phyloP scores from a whole-genome alignment of 305 asterid genomes.

The Fraxinus latifolia region DNA sequence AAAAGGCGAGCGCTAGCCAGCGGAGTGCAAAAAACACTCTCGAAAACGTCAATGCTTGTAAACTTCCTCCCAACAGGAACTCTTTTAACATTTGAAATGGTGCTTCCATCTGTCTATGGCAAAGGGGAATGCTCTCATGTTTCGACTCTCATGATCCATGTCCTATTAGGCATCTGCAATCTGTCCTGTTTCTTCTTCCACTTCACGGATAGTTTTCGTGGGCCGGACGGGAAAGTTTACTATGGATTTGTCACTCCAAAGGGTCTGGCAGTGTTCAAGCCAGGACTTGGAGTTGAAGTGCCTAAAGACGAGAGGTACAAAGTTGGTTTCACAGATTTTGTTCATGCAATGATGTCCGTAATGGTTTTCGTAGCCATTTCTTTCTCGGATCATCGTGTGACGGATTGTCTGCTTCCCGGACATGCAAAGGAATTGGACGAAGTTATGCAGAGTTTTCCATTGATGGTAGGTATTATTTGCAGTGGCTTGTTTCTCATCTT shows the following conservation, averaged over 20 bases:
- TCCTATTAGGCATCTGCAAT: slow-evolving; percentile 54
- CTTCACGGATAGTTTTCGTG: slow-evolving; percentile 90
- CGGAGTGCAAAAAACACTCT: slow-evolving; percentile 83
- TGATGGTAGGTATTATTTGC: slow-evolving; percentile 84
- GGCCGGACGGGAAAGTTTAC: slow-evolving; percentile 69
- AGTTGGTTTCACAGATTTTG: slow-evolving; percentile 69
- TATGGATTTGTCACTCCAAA: slow-evolving; percentile 78
- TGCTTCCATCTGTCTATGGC: slow-evolving; percentile 73
- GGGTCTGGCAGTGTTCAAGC: slow-evolving; percentile 83
- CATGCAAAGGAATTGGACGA: slow-evolving; percentile 70
- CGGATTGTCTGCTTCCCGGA: slow-evolving; percentile 69
- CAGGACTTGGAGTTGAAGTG: slow-evolving; percentile 61
- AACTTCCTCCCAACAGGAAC: slow-evolving; percentile 95
- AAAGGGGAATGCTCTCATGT: slow-evolving; percentile 65
- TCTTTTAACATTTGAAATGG: slow-evolving; percentile 86
- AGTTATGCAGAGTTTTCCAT: slow-evolving; percentile 84
- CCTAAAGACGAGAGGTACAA: slow-evolving; percentile 60
- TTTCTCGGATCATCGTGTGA: slow-evolving; percentile 76
- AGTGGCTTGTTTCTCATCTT: slow-evolving; percentile 83
- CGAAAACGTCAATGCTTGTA: slow-evolving; percentile 75
- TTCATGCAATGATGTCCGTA: slow-evolving; percentile 80
- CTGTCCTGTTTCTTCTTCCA: slow-evolving; percentile 91
- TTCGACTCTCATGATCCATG: slow-evolving; percentile 59
- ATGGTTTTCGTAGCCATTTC: slow-evolving; percentile 79
- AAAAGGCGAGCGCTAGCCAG: slow-evolving; percentile 56